These are phyloP conservation scores for Zychaea mexicana DNA, from an alignment of 371 early-diverging fungal species.

Conservation along the genomic window DNA sequence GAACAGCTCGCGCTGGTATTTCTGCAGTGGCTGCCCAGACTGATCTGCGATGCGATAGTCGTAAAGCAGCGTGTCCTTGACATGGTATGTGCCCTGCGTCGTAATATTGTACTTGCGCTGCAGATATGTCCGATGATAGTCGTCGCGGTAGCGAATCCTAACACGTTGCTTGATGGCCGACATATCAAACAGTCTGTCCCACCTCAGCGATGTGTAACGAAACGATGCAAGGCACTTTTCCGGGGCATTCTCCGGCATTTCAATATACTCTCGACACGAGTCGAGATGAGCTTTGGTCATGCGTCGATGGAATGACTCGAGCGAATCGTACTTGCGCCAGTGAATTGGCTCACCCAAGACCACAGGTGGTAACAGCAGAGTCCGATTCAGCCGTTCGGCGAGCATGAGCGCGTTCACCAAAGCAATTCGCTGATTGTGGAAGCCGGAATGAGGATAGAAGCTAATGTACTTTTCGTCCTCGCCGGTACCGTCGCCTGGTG, in stretches of 20 bases:
- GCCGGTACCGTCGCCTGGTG: slow-evolving; percentile 18
- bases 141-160: slow-evolving; percentile 30
- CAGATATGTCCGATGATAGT: slow-evolving; percentile 22
- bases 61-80: slow-evolving; percentile 46
- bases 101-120: slow-evolving; percentile 25
- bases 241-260: slow-evolving; percentile 11
- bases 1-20: slow-evolving; percentile 42
- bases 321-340: slow-evolving; percentile 44
- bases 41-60: slow-evolving; percentile 54
- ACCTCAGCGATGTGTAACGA: slow-evolving; percentile 38
- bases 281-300: slow-evolving; percentile 24
- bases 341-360: slow-evolving; percentile 42
- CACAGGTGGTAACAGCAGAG: slow-evolving; percentile 59
- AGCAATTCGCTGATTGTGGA: slow-evolving; percentile 62
- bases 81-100: slow-evolving; percentile 25
- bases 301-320: slow-evolving; percentile 34
- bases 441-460: slow-evolving; percentile 65
- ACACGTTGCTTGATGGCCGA: slow-evolving; percentile 24
- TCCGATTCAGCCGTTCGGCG: slow-evolving; percentile 52
- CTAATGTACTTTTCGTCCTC: slow-evolving; percentile 40
- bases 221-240: slow-evolving; percentile 31
- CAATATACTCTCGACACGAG: neutral
- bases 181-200: slow-evolving; percentile 45
- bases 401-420: slow-evolving; percentile 58
- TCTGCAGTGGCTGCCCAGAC: slow-evolving; percentile 22